A percentile compares a stretch with the other conserved stretches of the same genome.
phyloP scores from a whole-genome alignment of 768 basidiomycete genomes.

The Neoboletus subvelutipes region DNA sequence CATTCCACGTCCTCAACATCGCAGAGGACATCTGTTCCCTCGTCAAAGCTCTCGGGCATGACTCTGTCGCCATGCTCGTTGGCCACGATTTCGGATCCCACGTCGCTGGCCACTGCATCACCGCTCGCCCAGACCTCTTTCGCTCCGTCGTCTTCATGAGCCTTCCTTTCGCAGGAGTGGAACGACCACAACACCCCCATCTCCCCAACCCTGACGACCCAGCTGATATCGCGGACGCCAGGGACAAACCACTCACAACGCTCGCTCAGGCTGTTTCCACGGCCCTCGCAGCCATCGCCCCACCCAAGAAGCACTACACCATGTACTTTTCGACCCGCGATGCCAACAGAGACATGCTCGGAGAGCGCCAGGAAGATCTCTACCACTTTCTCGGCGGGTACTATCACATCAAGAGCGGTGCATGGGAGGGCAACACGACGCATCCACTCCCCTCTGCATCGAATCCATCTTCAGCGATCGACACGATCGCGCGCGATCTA shows the following conservation, averaged over 20 bases:
- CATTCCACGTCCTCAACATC: conserved; percentile 52
- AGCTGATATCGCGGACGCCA: conserved; percentile 1
- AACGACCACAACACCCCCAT: conserved; percentile 26
- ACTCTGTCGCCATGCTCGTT: conserved; percentile 46
- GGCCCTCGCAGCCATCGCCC: conserved; percentile 40
- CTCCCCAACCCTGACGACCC: conserved; percentile 2
- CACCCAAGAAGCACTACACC: conserved; percentile 59
- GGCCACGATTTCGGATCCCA: conserved; percentile 62
- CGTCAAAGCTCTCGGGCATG: conserved; percentile 50
- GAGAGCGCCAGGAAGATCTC: conserved; percentile 19
- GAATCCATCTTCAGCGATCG: conserved; percentile 18
- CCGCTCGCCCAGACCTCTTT: conserved; percentile 57
- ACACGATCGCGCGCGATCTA: conserved; percentile 32
- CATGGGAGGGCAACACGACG: conserved; percentile 45
- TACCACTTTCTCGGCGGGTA: conserved; percentile 25
- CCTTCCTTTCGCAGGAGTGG: conserved; percentile 50
- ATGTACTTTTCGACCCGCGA: conserved; percentile 47
- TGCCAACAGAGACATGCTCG: conserved; percentile 47
- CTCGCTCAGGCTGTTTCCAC: conserved; percentile 7
- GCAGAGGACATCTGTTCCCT: conserved; percentile 52
- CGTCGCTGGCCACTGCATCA: conserved; percentile 52
- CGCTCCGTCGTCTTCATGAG: conserved; percentile 59
- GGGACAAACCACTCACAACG: conserved; percentile 10
- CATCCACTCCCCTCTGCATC: conserved; percentile 37
- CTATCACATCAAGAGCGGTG: conserved; percentile 56